These are phyloP conservation scores for Platanthera guangdongensis DNA, from an alignment of 106 monocot genomes.

Conservation along the genomic window DNA sequence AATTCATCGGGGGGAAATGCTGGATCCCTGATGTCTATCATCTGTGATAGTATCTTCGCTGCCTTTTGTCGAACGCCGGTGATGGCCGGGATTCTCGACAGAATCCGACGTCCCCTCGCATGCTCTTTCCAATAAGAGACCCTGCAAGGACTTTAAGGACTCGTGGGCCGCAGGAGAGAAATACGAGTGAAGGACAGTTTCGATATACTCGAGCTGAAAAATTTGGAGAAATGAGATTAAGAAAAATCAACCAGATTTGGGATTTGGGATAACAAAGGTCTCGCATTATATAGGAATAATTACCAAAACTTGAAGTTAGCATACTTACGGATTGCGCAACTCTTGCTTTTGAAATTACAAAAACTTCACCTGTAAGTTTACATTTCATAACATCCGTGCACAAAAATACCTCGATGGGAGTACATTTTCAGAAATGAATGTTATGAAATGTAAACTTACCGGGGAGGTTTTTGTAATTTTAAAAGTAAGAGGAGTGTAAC, in stretches of 20 bases:
- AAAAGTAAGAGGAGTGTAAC: too few species aligned
- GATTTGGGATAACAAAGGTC: not conserved
- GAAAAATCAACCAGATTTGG: not conserved
- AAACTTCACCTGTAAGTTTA: too few species aligned
- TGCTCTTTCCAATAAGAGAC: conserved; percentile 65
- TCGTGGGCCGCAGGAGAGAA: conserved; percentile 77
- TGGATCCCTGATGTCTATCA: conserved; percentile 48
- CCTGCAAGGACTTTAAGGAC: conserved; percentile 79
- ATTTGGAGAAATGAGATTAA: not conserved
- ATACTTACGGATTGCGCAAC: too few species aligned
- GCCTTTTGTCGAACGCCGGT: conserved; percentile 80
- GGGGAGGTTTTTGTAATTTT: too few species aligned
- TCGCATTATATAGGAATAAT: not conserved
- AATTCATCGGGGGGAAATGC: conserved; percentile 89
- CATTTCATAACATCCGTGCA: too few species aligned
- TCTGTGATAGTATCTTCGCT: conserved; percentile 86
- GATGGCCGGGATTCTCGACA: conserved; percentile 70
- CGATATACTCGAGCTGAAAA: conserved; percentile 93
- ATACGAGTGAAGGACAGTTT: conserved; percentile 70
- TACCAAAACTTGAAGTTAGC: not conserved
- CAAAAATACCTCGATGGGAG: too few species aligned
- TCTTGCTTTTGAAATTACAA: too few species aligned
- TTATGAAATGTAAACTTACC: too few species aligned
- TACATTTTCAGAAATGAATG: too few species aligned
- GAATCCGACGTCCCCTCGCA: conserved; percentile 61